These are phyloP conservation scores for Podila horticola DNA, from an alignment of 192 early-diverging fungal genomes.

Conservation along the genomic window DNA sequence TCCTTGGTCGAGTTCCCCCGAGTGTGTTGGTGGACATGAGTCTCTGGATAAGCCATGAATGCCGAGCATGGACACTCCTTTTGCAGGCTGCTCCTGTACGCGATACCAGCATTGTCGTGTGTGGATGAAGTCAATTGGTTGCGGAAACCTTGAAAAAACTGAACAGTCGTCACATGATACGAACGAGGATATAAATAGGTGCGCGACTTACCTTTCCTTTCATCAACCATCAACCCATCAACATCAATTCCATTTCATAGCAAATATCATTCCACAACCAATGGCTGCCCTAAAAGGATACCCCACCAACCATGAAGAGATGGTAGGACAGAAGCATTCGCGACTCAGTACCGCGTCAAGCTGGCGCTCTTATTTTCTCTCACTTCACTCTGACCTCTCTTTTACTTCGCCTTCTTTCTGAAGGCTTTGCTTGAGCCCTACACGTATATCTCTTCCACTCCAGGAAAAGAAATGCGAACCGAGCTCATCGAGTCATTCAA, in stretches of 20 bases:
- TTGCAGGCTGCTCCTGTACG: not conserved
- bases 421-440: slow-evolving; percentile 95
- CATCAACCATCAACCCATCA: slow-evolving; percentile 1
- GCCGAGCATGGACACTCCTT: not conserved
- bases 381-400: no score
- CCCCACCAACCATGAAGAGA: slow-evolving; percentile 31
- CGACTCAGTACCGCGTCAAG: no score
- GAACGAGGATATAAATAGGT: not conserved
- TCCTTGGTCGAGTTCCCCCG: not conserved
- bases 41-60: not conserved
- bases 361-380: not conserved
- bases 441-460: slow-evolving; percentile 84
- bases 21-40: not conserved
- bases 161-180: not conserved
- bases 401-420: not conserved
- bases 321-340: slow-evolving; percentile 1
- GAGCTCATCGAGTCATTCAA: slow-evolving; percentile 94
- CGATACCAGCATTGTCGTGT: not conserved
- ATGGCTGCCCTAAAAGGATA: slow-evolving; percentile 32
- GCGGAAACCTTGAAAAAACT: not conserved
- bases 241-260: not conserved
- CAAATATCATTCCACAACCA: not conserved
- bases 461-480: slow-evolving; percentile 94
- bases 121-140: not conserved
- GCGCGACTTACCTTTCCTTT: not conserved